Conservation (phyloP, 805 yeast species). For the Lipomyces yamadae region DNA sequence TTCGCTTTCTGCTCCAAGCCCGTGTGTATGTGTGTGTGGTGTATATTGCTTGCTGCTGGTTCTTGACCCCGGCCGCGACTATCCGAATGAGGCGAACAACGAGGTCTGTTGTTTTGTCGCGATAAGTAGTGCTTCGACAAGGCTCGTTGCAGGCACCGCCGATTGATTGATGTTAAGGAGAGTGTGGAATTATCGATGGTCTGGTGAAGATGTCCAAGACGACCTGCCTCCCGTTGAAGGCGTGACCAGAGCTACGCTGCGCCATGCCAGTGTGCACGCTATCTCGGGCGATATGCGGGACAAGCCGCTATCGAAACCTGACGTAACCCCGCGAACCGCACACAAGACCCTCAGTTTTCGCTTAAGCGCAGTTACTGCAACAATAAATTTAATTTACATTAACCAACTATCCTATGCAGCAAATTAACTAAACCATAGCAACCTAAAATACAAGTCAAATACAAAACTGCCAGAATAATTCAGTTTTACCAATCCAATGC, state of each 20-base stretch:
- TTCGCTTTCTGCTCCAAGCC: too few species aligned
- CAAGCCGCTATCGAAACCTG: background rate
- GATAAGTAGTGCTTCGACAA: background rate
- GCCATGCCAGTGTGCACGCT: background rate
- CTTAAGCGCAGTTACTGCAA: too few species aligned
- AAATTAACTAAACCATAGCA: background rate
- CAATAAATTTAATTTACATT: too few species aligned
- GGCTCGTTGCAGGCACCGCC: background rate
- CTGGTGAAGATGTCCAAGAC: background rate
- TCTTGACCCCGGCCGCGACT: background rate
- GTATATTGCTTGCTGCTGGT: too few species aligned
- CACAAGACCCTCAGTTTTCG: background rate
- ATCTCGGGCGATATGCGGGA: background rate
- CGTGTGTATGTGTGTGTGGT: too few species aligned
- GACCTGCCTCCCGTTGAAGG: background rate
- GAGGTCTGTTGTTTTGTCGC: background rate
- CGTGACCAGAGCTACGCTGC: background rate
- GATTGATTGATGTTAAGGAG: background rate
- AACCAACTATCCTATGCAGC: background rate
- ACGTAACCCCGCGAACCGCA: background rate
- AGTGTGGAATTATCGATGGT: background rate
- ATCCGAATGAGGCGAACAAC: background rate
- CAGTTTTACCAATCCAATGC: too few species aligned
- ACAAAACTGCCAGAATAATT: background rate
- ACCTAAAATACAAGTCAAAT: background rate